Evolutionary conservation across 176 grass and related monocot species (phyloP).

Genomic region (Oryza meridionalis): DNA sequence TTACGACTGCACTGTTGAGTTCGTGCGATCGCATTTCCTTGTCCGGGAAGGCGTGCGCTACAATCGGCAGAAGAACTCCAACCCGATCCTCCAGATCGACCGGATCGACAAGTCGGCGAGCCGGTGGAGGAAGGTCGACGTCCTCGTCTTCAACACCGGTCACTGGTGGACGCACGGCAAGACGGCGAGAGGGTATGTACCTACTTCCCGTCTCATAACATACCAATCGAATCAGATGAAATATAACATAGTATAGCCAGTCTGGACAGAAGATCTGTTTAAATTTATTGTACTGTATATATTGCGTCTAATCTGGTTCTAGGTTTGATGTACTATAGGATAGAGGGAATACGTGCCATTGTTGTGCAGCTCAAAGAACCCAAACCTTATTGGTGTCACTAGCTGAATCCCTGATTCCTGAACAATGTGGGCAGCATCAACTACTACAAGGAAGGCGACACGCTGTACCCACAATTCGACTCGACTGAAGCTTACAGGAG

Average conservation of each 20-base stretch:
- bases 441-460: conserved; percentile 82
- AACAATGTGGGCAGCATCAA: conserved; percentile 51
- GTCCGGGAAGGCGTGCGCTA: conserved; percentile 70
- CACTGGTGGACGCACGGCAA: conserved; percentile 99
- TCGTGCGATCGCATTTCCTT: conserved; percentile 95
- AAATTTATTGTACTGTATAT: too few species aligned
- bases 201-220: not conserved
- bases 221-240: too few species aligned
- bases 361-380: not conserved
- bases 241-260: too few species aligned
- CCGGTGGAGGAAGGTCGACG: conserved; percentile 78
- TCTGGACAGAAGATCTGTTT: too few species aligned
- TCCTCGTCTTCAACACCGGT: conserved; percentile 95
- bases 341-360: not conserved
- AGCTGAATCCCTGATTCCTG: not conserved
- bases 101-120: conserved; percentile 78
- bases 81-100: conserved; percentile 86
- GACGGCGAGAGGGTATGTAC: conserved; percentile 76
- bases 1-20: conserved; percentile 86
- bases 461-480: conserved; percentile 71
- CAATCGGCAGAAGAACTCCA: conserved; percentile 72
- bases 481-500: conserved; percentile 71
- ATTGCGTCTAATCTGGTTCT: too few species aligned
- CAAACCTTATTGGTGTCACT: not conserved
- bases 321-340: too few species aligned